Percentiles rank a stretch among this genome's conserved stretches.
phyloP scores from a whole-genome alignment of 2,329 filamentous ascomycete genomes.

The Gnomoniopsis smithogilvyi region DNA sequence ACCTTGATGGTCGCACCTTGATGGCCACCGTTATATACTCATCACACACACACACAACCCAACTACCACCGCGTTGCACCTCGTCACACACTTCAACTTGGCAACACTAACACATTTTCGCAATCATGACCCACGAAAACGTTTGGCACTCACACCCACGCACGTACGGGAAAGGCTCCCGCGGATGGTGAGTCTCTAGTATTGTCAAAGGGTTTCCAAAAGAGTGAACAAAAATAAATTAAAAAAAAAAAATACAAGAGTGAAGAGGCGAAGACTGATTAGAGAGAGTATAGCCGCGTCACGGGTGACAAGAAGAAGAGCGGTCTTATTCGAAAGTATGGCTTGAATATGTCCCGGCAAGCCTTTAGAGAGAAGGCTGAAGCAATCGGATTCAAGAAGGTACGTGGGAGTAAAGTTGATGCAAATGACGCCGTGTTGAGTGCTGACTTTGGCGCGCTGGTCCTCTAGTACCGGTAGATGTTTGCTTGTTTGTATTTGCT shows the following conservation, averaged over 20 bases:
- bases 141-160: constrained; percentile 83
- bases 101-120: neutral
- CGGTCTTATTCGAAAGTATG: constrained; percentile 86
- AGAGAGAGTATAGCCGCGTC: constrained; percentile 3
- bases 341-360: constrained; percentile 61
- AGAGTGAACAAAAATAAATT: too few relatives aligned
- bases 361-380: constrained; percentile 49
- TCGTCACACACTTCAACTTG: neutral
- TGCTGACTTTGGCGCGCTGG: neutral
- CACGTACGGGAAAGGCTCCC: constrained; percentile 75
- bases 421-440: neutral
- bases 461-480: too few relatives aligned
- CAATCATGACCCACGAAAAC: constrained; percentile 54
- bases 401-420: constrained; percentile 16
- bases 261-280: constrained; percentile 16
- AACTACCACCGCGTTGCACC: too few relatives aligned
- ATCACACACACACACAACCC: neutral
- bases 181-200: constrained; percentile 66
- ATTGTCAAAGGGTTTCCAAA: too few relatives aligned
- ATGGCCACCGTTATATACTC: neutral
- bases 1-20: neutral
- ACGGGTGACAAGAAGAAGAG: constrained; percentile 66
- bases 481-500: neutral
- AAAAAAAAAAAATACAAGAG: constrained; percentile 9
- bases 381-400: constrained; percentile 49